Evolutionary conservation across 2,329 filamentous ascomycete species (phyloP), one percentile per base, ranked within the genome.

Genomic region (Pseudopyricularia javanii): DNA sequence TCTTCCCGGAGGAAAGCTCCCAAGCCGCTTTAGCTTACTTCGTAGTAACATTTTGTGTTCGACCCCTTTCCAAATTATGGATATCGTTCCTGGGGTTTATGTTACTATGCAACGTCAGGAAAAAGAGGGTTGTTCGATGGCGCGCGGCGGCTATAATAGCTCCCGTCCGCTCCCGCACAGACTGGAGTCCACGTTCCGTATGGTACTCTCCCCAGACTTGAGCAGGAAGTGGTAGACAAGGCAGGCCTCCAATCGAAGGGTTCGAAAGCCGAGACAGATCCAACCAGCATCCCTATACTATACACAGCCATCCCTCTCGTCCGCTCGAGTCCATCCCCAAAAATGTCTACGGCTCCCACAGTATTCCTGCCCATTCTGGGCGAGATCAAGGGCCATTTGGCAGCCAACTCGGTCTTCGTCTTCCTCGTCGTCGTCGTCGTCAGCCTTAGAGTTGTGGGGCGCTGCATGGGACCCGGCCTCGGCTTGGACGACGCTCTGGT

Each of bases 401-500:
- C 55, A 32, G 45, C 66, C 53, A 67, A 67, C 54, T 60, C 57
- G 33, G 35, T 66, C 14, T 30, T 67, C n/a, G 63, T 66, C 35
- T 54, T 61, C 20, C 30, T 66, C 12, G 62, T 66, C 24, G 48
- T 67, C 3, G 4, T 54, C 3, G 61, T 63, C 6, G 62, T 66
- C 20, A 49, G 52, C 9, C 50, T 66, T 30, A 56, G 65, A 51
- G 57, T 66, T 3, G 17, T 59, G 0, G 63, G 61, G 3, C 61
- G 65, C 24, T n/a, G 63, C 8, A 57, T 53, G 7, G 65, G 65
- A 1, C 63, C 65, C 7, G 65, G 65, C 1, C 54, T 67, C 11
- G 64, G 65, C 24, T 63, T 58, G 60, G 65, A 67, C 52, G 65
- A 67, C 57, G 55, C 48, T 4, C 55, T 66, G 9, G 60, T 67